Conservation (phyloP, 352 stramenopile genomes). For the Bremia lactucae region DNA sequence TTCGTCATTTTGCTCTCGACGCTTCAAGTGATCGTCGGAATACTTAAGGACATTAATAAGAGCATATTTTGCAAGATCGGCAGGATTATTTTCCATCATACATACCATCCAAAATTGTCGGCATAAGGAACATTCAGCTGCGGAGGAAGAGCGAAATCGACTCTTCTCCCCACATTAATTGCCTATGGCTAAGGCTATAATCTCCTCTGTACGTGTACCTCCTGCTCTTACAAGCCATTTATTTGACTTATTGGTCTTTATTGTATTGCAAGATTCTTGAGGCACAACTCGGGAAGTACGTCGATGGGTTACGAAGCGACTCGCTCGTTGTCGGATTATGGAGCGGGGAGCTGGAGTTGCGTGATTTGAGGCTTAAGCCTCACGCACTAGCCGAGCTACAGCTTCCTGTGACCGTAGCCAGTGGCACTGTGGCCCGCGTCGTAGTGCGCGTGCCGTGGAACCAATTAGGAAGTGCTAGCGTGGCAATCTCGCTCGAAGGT, state of each 20-base stretch:
- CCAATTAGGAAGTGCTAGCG: constrained; percentile 63
- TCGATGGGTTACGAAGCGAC: constrained; percentile 64
- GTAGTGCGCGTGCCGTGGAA: constrained; percentile 83
- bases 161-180: too few relatives aligned
- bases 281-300: constrained; percentile 71
- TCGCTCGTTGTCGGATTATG: constrained; percentile 77
- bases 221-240: not conserved
- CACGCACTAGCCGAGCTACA: constrained; percentile 68
- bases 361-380: constrained; percentile 64
- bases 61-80: too few relatives aligned
- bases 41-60: too few relatives aligned
- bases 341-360: constrained; percentile 71
- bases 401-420: constrained; percentile 52
- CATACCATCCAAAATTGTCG: too few relatives aligned
- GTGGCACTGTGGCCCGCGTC: constrained; percentile 47
- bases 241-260: constrained; percentile 1
- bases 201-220: constrained; percentile 38
- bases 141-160: too few relatives aligned
- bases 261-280: constrained; percentile 46
- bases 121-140: too few relatives aligned
- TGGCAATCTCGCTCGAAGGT: constrained; percentile 63
- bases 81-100: too few relatives aligned
- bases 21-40: too few relatives aligned
- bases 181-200: constrained; percentile 69
- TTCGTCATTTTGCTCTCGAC: too few relatives aligned